Evolutionary conservation across 108 stramenopile species (phyloP).

Genomic region (Aureococcus anophagefferens): DNA sequence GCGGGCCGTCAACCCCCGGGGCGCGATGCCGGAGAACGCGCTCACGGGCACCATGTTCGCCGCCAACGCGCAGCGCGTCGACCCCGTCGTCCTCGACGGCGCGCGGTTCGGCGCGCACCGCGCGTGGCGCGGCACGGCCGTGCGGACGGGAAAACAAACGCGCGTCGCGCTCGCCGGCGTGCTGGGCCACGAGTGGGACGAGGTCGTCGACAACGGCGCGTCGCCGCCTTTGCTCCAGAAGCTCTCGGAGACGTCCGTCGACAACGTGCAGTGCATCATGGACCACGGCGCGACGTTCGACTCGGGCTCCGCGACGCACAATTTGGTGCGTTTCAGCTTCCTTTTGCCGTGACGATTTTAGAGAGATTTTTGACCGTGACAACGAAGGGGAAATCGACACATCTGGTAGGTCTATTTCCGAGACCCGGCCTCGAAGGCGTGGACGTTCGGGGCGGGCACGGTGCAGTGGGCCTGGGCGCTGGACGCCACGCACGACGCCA

Average conservation of each 20-base stretch:
- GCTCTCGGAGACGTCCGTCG: background rate
- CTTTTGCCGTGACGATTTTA: too few species aligned
- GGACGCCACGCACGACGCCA: background rate
- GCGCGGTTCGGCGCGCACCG: background rate
- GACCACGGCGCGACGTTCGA: background rate
- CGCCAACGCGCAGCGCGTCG: slow-evolving; percentile 6
- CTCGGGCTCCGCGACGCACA: background rate
- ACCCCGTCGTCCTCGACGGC: background rate
- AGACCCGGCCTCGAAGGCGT: background rate
- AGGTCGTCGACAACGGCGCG: background rate
- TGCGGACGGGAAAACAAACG: background rate
- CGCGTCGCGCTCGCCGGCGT: too few species aligned
- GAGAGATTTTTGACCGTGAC: too few species aligned
- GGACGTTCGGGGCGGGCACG: background rate
- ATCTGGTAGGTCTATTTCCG: too few species aligned
- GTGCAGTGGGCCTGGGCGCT: slow-evolving; percentile 3
- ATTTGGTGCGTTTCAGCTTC: background rate
- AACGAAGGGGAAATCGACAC: too few species aligned
- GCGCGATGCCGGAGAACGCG: background rate
- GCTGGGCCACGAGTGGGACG: slow-evolving; percentile 19
- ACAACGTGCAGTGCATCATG: background rate
- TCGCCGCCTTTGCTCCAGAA: background rate
- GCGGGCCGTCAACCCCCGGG: background rate
- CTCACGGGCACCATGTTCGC: background rate
- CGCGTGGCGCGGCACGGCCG: background rate